Conservation (phyloP, 2,329 filamentous ascomycete species). For the Fusarium cicatricum region DNA sequence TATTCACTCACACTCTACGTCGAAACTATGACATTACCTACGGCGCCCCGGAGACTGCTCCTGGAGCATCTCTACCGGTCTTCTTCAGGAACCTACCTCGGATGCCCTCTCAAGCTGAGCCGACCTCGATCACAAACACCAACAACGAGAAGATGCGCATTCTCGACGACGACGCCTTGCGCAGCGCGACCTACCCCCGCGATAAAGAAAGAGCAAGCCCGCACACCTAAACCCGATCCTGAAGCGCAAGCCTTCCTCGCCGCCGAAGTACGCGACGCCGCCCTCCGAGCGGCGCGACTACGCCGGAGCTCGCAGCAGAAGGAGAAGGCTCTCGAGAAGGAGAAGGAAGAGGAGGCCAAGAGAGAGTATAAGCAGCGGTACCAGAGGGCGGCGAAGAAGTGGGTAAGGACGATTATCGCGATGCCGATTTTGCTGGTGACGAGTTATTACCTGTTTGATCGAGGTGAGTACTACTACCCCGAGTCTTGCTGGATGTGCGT, state of each 20-base stretch:
- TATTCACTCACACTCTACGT: neutral
- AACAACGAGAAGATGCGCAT: constrained; percentile 2
- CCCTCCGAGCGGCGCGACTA: constrained; percentile 35
- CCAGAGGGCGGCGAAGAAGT: constrained; percentile 55
- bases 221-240: too few species aligned
- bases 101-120: constrained; percentile 4
- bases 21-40: constrained; percentile 8
- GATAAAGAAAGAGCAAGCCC: too few species aligned
- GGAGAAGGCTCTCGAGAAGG: constrained; percentile 27
- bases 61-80: neutral
- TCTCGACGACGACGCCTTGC: constrained; percentile 12
- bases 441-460: constrained; percentile 62
- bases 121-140: constrained; percentile 1
- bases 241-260: constrained; percentile 19
- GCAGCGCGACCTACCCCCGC: neutral
- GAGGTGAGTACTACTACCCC: constrained; percentile 50
- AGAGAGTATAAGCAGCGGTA: constrained; percentile 55
- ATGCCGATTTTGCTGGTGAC: constrained; percentile 64
- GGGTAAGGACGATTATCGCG: constrained; percentile 58
- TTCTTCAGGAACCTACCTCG: neutral
- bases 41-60: constrained; percentile 1
- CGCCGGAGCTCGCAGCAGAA: constrained; percentile 25
- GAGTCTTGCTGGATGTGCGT: too few species aligned
- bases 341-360: constrained; percentile 28
- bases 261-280: constrained; percentile 35